Evolutionary conservation across 2,329 filamentous ascomycete genomes (phyloP), one percentile per base, ranked within the genome.

Genomic region (Paecilomyces fulvus): DNA sequence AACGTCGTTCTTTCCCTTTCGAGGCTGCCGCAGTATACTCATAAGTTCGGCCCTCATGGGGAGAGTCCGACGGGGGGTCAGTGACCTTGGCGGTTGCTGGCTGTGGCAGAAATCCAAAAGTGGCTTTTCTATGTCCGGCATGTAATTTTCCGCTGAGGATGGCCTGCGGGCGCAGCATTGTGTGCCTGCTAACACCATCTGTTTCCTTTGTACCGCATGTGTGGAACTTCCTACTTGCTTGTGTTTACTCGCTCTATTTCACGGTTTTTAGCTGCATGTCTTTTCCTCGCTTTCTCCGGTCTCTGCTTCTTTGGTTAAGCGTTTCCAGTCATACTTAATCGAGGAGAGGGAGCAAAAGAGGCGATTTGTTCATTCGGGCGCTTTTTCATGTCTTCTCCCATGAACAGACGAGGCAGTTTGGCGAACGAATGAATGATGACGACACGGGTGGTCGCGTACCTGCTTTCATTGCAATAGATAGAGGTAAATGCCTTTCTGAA

Each of bases 121-220:
- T 73, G 70, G 70, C 68, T 72, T 73, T 68, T 66, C 70, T 68
- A 64, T 68, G 66, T 67, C 62, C 61, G 65, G 64, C 62, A 67
- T 66, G 66, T 67, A 64, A 63, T 56, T 52, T 64, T 60, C 61
- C 63, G 60, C 65, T 63, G 61, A 61, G 64, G 62, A 59, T 65
- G 55, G 60, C 51, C 51, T 61, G 58, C 56, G 51, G 59, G 56
- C 59, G 49, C 51, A 50, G 46, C 17, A 49, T 28, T 28, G 25
- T 25, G 49, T 56, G 50, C 56, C 57, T 50, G 37, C 55, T 31
- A 51, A 59, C 58, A 59, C 61, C 65, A 65, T 64, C 65, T 69
- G 63, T 71, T 72, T 71, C 64, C 63, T 69, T 68, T 71, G 63
- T 33, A 17, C 6, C 50, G 25, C 50, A 30, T 30, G 17, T 30